Conservation (phyloP, 169 alveolate species). For the Eimeria praecox region DNA sequence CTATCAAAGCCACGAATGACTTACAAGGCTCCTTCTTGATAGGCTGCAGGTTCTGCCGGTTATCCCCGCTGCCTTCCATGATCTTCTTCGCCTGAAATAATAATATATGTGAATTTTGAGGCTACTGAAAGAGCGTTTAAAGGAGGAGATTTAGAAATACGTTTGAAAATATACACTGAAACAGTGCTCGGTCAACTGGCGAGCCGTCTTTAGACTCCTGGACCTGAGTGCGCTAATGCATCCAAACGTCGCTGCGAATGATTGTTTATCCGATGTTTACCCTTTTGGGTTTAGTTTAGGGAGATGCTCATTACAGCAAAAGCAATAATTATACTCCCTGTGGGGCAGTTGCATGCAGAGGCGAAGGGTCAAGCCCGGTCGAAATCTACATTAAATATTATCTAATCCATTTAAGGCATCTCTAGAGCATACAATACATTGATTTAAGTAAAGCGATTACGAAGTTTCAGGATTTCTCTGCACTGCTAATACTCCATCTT, state of each 20-base stretch:
- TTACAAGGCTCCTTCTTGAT: slow-evolving; percentile 56
- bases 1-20: not conserved
- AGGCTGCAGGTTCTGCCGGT: not conserved
- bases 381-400: not conserved
- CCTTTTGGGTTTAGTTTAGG: not conserved
- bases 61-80: slow-evolving; percentile 38
- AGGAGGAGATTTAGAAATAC: not conserved
- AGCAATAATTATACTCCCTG: not conserved
- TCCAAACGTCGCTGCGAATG: not conserved
- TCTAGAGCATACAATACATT: not conserved
- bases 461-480: not conserved
- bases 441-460: not conserved
- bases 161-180: not conserved
- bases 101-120: not conserved
- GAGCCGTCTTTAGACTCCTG: not conserved
- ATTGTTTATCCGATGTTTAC: not conserved
- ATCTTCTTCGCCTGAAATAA: not conserved
- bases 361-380: not conserved
- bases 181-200: not conserved
- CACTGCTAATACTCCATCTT: not conserved
- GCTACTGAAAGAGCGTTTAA: not conserved
- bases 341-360: slow-evolving; percentile 40
- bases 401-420: not conserved
- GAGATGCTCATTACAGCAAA: not conserved
- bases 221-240: not conserved